phyloP scores from a whole-genome alignment of 352 stramenopile species.

The Aphanomyces stellatus region DNA sequence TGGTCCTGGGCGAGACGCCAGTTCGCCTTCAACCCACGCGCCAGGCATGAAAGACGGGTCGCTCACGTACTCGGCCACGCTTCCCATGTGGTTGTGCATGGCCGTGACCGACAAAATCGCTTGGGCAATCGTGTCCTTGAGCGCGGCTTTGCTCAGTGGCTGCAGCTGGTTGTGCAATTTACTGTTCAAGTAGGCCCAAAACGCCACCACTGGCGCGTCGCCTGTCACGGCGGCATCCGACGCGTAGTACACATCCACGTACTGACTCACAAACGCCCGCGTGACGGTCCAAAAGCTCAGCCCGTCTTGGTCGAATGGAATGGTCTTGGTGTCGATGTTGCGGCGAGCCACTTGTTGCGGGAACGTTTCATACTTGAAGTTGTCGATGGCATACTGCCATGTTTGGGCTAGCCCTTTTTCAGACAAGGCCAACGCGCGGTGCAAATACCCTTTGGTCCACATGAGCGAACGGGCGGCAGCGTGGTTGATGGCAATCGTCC shows the following conservation, averaged over 20 bases:
- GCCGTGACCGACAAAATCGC: background rate
- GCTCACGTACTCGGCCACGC: background rate
- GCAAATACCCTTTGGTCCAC: conserved; percentile 13
- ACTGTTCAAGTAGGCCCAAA: conserved; percentile 9
- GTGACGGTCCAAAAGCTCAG: conserved; percentile 15
- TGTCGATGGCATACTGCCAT: background rate
- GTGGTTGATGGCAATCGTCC: conserved; percentile 15
- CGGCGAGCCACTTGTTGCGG: conserved; percentile 6
- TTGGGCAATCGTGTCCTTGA: background rate
- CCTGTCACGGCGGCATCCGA: background rate
- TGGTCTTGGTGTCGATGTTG: background rate
- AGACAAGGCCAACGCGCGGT: conserved; percentile 3
- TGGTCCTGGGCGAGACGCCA: background rate
- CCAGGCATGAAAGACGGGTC: background rate
- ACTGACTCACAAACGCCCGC: conserved; percentile 2
- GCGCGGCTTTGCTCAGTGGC: background rate
- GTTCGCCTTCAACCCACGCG: background rate
- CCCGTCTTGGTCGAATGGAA: conserved; percentile 18
- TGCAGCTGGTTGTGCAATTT: background rate
- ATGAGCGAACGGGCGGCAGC: conserved; percentile 7
- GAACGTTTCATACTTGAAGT: conserved; percentile 16
- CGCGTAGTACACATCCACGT: conserved; percentile 16
- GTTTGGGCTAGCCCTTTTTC: conserved; percentile 9
- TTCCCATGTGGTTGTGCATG: background rate
- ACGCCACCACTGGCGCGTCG: background rate